Conservation (phyloP, 2,329 filamentous ascomycete genomes). For the Sporothrix humicola region DNA sequence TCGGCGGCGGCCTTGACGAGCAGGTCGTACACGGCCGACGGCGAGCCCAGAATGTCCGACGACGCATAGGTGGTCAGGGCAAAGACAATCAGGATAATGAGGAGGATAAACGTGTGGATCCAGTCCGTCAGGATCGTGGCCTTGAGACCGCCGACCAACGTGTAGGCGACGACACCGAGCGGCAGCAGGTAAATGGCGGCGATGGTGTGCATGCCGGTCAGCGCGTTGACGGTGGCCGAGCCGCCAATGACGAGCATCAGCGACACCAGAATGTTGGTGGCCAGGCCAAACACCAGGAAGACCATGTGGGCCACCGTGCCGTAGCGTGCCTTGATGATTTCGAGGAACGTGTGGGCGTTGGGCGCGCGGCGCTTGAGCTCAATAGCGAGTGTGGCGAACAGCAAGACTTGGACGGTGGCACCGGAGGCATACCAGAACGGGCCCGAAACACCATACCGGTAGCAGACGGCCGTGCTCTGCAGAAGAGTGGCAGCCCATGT, state of each 20-base stretch:
- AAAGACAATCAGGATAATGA: slow-evolving; percentile 86
- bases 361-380: slow-evolving; percentile 86
- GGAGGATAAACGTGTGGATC: slow-evolving; percentile 81
- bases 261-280: slow-evolving; percentile 86
- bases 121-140: slow-evolving; percentile 87
- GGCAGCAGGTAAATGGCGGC: slow-evolving; percentile 86
- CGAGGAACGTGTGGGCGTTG: slow-evolving; percentile 84
- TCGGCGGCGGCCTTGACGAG: slow-evolving; percentile 69
- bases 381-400: slow-evolving; percentile 90
- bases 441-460: slow-evolving; percentile 73
- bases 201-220: slow-evolving; percentile 76
- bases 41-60: slow-evolving; percentile 73
- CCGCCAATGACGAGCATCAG: slow-evolving; percentile 89
- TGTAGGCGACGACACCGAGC: slow-evolving; percentile 81
- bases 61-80: slow-evolving; percentile 81
- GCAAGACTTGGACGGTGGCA: slow-evolving; percentile 84
- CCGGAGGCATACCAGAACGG: slow-evolving; percentile 67
- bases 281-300: slow-evolving; percentile 80
- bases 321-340: slow-evolving; percentile 82
- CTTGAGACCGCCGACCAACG: slow-evolving; percentile 78
- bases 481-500: slow-evolving; percentile 88
- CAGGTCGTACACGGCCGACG: slow-evolving; percentile 77
- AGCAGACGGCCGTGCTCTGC: slow-evolving; percentile 81
- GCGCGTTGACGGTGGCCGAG: slow-evolving; percentile 71
- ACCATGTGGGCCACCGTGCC: slow-evolving; percentile 73